Evolutionary conservation across 768 basidiomycete species (phyloP).

Genomic region (Pisolithus orientalis): DNA sequence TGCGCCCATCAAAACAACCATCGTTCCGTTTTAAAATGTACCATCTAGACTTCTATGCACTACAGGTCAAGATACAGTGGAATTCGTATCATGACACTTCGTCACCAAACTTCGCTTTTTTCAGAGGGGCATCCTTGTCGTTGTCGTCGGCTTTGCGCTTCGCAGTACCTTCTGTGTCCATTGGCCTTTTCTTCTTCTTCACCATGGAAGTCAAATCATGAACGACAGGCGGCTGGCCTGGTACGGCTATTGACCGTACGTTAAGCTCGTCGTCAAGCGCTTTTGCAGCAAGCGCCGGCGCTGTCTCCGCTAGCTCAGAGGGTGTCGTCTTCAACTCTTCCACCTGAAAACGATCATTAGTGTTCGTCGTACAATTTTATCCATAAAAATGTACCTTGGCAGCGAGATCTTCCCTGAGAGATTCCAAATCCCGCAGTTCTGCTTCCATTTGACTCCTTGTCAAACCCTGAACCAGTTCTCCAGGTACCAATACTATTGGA

Average conservation of each 20-base stretch:
- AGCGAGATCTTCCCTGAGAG: conserved; percentile 73
- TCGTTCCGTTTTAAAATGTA: conserved; percentile 17
- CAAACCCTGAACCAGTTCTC: conserved; percentile 60
- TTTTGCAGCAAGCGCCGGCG: conserved; percentile 64
- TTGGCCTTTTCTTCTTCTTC: conserved; percentile 70
- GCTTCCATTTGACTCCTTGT: conserved; percentile 64
- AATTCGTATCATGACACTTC: conserved; percentile 14
- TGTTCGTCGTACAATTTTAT: neutral
- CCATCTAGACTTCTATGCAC: neutral
- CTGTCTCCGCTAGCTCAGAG: conserved; percentile 50
- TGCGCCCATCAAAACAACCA: conserved; percentile 16
- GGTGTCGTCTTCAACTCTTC: conserved; percentile 87
- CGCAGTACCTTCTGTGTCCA: conserved; percentile 30
- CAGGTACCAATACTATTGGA: conserved; percentile 31
- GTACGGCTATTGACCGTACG: conserved; percentile 27
- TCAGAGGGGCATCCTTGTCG: conserved; percentile 37
- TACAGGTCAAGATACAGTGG: neutral
- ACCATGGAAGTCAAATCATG: conserved; percentile 84
- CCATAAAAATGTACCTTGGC: conserved; percentile 52
- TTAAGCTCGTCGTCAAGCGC: conserved; percentile 71
- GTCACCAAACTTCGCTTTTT: conserved; percentile 59
- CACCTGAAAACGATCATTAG: conserved; percentile 46
- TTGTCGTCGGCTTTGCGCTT: conserved; percentile 74
- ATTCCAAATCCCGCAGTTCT: conserved; percentile 75
- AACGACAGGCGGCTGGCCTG: conserved; percentile 40